phyloP scores from a whole-genome alignment of 1,284 basidiomycete species.

The Schizophyllum amplum region DNA sequence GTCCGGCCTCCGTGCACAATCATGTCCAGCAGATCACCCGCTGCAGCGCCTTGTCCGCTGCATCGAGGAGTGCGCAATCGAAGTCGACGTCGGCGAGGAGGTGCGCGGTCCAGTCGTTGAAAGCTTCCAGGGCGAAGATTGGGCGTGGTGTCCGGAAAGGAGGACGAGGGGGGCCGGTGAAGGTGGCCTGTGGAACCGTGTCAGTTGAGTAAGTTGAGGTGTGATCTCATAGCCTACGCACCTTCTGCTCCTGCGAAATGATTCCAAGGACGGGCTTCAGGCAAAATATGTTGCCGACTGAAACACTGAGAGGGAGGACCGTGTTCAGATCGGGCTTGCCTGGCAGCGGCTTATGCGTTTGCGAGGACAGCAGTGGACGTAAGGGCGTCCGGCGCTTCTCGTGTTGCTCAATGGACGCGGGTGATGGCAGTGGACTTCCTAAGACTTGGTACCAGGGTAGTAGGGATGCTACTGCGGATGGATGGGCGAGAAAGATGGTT shows the following conservation, averaged over 20 bases:
- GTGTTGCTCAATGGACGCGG: conserved; percentile 52
- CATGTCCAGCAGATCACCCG: too few species aligned
- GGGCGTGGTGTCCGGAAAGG: conserved; percentile 42
- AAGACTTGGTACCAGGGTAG: conserved; percentile 54
- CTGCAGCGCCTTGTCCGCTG: too few species aligned
- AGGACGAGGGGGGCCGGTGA: conserved; percentile 51
- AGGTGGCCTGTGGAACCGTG: too few species aligned
- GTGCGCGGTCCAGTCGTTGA: conserved; percentile 31
- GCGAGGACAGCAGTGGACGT: conserved; percentile 37
- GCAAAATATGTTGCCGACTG: conserved; percentile 53
- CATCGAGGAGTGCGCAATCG: too few species aligned
- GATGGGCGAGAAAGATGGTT: conserved; percentile 38
- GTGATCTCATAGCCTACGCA: too few species aligned
- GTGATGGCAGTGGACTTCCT: conserved; percentile 54
- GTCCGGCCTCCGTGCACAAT: too few species aligned
- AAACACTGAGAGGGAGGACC: conserved; percentile 42
- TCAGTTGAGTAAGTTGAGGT: too few species aligned
- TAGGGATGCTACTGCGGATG: conserved; percentile 37
- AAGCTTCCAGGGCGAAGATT: conserved; percentile 45
- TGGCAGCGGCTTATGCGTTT: conserved; percentile 31
- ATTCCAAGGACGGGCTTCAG: conserved; percentile 45
- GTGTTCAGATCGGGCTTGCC: conserved; percentile 35
- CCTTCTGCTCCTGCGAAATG: conserved; percentile 38
- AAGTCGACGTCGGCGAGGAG: background rate
- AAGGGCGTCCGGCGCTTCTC: conserved; percentile 47